Evolutionary conservation across 495 filamentous ascomycete species (phyloP), one percentile per base, ranked within the genome.

Genomic region (Massariosphaeria phaeospora): DNA sequence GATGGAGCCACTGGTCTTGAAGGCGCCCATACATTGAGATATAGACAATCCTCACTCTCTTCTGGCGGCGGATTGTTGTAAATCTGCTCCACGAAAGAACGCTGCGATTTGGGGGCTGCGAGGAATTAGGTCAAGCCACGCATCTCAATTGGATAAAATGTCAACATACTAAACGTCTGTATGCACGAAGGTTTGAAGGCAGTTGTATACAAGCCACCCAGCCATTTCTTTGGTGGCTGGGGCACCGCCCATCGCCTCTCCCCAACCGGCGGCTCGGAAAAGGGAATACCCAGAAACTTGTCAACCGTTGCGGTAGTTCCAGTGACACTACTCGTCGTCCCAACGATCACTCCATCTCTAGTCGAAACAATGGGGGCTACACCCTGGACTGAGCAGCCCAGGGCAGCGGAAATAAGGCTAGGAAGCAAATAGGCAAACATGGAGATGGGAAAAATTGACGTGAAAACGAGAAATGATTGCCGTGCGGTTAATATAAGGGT

Each of bases 31-130:
- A 72, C 63, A 43, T 72, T 72, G 25, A 72, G 44, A 48, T 69
- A 72, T 11, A 70, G 49, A 55, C 70, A 72, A 47, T 72, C 70
- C 45, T 72, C 69, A 45, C 67, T 72, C 51, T 73, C 70, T 17
- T 60, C 57, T 0, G 56, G 52, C 3, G 58, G 25, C 1, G 67
- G 62, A 20, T 46, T 62, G 41, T 67, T 68, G 65, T 68, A 73
- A 5, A 70, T 58, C 5, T 43, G 24, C 34, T 64, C 57, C 2
- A 62, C 63, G 25, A 70, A 69, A 11, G 66, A 27, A 9, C 63
- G 57, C 11, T 52, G n/a, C n/a, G n/a, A n/a, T n/a, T n/a, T n/a
- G n/a, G n/a, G n/a, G n/a, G n/a, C n/a, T n/a, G n/a, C n/a, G n/a
- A n/a, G n/a, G n/a, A n/a, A n/a, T n/a, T n/a, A n/a, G n/a, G n/a